These are phyloP conservation scores for Cladophialophora exuberans DNA, from an alignment of 2,329 filamentous ascomycete species.

Conservation along the genomic window DNA sequence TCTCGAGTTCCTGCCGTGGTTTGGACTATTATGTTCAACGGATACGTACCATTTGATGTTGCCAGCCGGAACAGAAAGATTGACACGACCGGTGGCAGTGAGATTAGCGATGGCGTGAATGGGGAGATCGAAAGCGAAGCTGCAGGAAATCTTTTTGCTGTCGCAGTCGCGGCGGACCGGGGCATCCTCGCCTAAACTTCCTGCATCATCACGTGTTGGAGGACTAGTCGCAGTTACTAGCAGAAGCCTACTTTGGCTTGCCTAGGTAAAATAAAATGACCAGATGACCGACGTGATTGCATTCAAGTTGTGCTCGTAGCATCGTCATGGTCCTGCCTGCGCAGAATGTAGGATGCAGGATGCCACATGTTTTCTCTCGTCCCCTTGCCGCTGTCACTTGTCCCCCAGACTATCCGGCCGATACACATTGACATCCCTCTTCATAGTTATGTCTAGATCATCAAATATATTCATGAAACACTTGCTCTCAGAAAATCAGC, in stretches of 20 bases:
- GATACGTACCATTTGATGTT: constrained; percentile 20
- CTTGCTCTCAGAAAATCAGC: background rate
- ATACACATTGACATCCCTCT: no score
- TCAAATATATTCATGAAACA: background rate
- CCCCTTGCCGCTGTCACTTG: constrained; percentile 1
- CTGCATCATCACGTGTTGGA: background rate
- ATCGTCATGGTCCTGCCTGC: constrained; percentile 9
- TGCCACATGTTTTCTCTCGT: no score
- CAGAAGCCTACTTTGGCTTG: no score
- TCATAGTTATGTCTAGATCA: background rate
- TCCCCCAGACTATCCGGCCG: no score
- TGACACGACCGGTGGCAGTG: constrained; percentile 1
- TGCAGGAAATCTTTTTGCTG: constrained; percentile 23
- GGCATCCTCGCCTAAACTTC: constrained; percentile 14
- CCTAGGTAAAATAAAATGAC: no score
- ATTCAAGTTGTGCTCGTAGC: no score
- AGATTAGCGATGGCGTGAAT: constrained; percentile 5
- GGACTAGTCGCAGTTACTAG: no score
- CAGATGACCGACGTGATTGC: no score
- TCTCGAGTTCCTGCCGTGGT: constrained; percentile 8
- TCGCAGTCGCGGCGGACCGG: constrained; percentile 9
- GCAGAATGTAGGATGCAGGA: no score
- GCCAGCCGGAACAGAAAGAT: constrained; percentile 1
- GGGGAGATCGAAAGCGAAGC: constrained; percentile 6
- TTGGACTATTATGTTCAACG: background rate